Evolutionary conservation across 2,329 filamentous ascomycete genomes (phyloP).

Genomic region (Lasiodiplodia gonubiensis): DNA sequence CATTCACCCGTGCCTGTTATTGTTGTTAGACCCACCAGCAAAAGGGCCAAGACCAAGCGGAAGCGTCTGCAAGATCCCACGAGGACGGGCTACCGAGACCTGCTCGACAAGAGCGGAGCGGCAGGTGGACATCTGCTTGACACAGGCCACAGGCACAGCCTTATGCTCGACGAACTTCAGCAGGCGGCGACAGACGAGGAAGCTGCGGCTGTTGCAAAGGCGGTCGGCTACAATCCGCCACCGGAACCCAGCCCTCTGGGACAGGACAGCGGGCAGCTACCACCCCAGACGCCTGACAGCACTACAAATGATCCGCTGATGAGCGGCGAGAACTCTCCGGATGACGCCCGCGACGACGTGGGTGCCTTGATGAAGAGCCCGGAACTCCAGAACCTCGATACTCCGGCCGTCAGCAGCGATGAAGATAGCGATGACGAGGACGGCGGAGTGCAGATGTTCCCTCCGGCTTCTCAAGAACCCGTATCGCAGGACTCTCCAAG

Average conservation of each 20-base stretch:
- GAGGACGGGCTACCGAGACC: slow-evolving; percentile 76
- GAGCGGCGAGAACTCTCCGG: slow-evolving; percentile 33
- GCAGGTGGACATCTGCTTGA: slow-evolving; percentile 60
- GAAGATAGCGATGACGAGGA: slow-evolving; percentile 44
- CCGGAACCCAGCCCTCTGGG: slow-evolving; percentile 39
- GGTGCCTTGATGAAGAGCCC: slow-evolving; percentile 49
- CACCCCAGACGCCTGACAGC: slow-evolving; percentile 30
- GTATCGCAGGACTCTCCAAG: slow-evolving; percentile 1
- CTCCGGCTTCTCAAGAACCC: background rate
- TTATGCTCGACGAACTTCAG: slow-evolving; percentile 44
- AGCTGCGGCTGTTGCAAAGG: slow-evolving; percentile 56
- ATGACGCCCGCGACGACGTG: slow-evolving; percentile 41
- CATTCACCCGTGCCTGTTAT: slow-evolving; percentile 93
- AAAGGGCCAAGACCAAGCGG: slow-evolving; percentile 86
- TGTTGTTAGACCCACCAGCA: slow-evolving; percentile 84
- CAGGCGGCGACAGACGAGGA: slow-evolving; percentile 51
- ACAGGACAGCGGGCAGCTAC: slow-evolving; percentile 35
- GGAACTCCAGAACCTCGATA: slow-evolving; percentile 46
- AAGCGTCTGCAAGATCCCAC: slow-evolving; percentile 80
- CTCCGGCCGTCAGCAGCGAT: slow-evolving; percentile 44
- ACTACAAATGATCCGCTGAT: background rate
- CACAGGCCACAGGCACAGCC: slow-evolving; percentile 53
- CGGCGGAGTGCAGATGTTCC: slow-evolving; percentile 34
- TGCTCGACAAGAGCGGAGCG: slow-evolving; percentile 69
- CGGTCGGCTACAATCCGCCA: slow-evolving; percentile 50